phyloP scores from a whole-genome alignment of 2,329 filamentous ascomycete species.

The Berkeleyomyces rouxiae region DNA sequence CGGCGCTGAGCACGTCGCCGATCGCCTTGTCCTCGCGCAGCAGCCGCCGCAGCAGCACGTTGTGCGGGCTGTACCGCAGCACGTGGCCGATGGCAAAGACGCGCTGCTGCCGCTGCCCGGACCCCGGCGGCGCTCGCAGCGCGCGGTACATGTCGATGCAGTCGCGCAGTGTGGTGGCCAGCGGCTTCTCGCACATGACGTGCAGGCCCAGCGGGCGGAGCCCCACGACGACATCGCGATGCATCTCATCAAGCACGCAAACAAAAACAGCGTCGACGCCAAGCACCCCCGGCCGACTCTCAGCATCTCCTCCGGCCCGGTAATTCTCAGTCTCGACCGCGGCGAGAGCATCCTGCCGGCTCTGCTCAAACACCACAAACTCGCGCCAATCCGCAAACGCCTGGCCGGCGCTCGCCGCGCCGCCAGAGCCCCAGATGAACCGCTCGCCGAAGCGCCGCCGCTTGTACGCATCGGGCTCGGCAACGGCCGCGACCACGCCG shows the following conservation, averaged over 20 bases:
- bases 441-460: conserved; percentile 50
- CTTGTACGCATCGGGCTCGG: conserved; percentile 67
- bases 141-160: conserved; percentile 59
- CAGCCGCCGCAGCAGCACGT: conserved; percentile 65
- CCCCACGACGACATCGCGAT: conserved; percentile 62
- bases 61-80: conserved; percentile 82
- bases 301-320: no score
- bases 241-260: conserved; percentile 72
- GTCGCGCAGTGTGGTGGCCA: conserved; percentile 63
- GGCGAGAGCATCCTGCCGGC: conserved; percentile 24
- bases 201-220: conserved; percentile 57
- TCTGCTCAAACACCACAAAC: conserved; percentile 56
- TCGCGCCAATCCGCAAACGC: conserved; percentile 58
- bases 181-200: conserved; percentile 88
- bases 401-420: conserved; percentile 38
- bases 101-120: conserved; percentile 17
- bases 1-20: conserved; percentile 69
- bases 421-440: conserved; percentile 51
- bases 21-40: conserved; percentile 59
- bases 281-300: conserved; percentile 25
- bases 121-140: conserved; percentile 24
- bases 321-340: conserved; percentile 16
- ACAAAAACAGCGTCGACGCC: conserved; percentile 47
- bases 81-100: conserved; percentile 91
- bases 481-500: conserved; percentile 58